Evolutionary conservation across 257 asterid genomes (phyloP), one percentile per base, ranked within the genome.

Genomic region (Solanum corneliomulleri): DNA sequence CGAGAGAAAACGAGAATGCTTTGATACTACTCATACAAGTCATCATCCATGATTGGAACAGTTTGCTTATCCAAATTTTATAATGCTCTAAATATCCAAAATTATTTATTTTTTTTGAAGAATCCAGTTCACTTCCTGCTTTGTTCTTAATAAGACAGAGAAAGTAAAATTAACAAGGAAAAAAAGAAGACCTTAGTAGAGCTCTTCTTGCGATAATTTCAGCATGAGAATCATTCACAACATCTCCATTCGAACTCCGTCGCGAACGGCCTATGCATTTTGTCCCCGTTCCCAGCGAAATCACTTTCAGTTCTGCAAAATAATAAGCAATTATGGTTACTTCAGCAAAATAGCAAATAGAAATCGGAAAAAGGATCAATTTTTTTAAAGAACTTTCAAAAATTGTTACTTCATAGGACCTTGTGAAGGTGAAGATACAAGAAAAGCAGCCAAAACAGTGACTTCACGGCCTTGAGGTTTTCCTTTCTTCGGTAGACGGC

Each of bases 401-500:
- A 14, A 7, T 3, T 41, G 23, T 25, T 6, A 1, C 39, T 37
- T 37, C 39, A 37, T 37, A 7, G 5, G 20, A 96, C 99, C 99
- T 92, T 89, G 93, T 62, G 91, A 88, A 68, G 96, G 93, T 39
- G 90, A 77, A 89, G 99, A 95, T 86, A 91, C 88, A 68, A 97
- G 94, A 90, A 95, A 97, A 72, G 99, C 94, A n/a, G 99, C 96
- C 87, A 95, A 89, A 82, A 97, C 99, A 23, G 99, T 95, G 89
- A 97, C 99, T 91, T 97, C 99, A 23, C 95, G 95, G 74, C 99
- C 99, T 85, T 97, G 99, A 77, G 99, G 99, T 93, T 96, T 95
- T 76, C 99, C 99, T 88, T 97, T 95, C 91, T 95, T 97, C 8
- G 97, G 95, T 4, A 96, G 95, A 74, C 95, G 88, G 49, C 68